Percentiles rank a stretch among this genome's conserved stretches.
Evolutionary conservation across 805 yeast genomes (phyloP).

Genomic region (Candida ortonii): DNA sequence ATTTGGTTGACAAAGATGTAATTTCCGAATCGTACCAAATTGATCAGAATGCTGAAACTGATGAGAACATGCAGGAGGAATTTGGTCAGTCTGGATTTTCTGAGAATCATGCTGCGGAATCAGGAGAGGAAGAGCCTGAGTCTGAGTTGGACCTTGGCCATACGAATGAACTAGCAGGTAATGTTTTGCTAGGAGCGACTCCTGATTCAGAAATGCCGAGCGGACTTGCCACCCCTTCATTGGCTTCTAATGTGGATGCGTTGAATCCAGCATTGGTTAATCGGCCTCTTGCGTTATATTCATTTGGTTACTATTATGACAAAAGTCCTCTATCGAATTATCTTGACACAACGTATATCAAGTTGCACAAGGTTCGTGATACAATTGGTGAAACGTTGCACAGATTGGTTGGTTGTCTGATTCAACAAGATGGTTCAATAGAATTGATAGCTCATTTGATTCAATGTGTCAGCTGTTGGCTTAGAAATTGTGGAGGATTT

Average conservation of each 20-base stretch:
- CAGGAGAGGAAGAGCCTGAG: background rate
- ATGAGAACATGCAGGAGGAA: slow-evolving; percentile 5
- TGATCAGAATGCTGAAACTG: slow-evolving; percentile 1
- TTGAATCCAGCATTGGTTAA: slow-evolving; percentile 40
- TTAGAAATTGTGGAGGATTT: slow-evolving; percentile 31
- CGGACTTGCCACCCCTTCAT: slow-evolving; percentile 27
- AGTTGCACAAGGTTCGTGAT: slow-evolving; percentile 60
- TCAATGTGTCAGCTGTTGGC: slow-evolving; percentile 67
- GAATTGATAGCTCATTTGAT: slow-evolving; percentile 59
- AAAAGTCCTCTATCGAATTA: slow-evolving; percentile 24
- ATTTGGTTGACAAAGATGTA: slow-evolving; percentile 1
- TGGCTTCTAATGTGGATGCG: slow-evolving; percentile 40
- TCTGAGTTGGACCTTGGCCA: background rate
- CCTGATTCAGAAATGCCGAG: slow-evolving; percentile 32
- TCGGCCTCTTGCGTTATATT: slow-evolving; percentile 26
- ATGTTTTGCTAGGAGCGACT: slow-evolving; percentile 22
- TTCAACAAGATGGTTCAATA: slow-evolving; percentile 58
- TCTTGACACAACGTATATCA: slow-evolving; percentile 40
- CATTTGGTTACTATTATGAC: slow-evolving; percentile 31
- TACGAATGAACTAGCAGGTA: background rate
- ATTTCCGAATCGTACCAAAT: slow-evolving; percentile 1
- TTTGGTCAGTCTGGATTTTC: background rate
- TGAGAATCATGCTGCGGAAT: background rate
- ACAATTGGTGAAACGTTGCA: slow-evolving; percentile 56
- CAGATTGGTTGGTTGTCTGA: slow-evolving; percentile 46